Percentiles rank a stretch among this genome's conserved stretches.
Evolutionary conservation across 768 basidiomycete species (phyloP).

Genomic region (Dentipellis fragilis): DNA sequence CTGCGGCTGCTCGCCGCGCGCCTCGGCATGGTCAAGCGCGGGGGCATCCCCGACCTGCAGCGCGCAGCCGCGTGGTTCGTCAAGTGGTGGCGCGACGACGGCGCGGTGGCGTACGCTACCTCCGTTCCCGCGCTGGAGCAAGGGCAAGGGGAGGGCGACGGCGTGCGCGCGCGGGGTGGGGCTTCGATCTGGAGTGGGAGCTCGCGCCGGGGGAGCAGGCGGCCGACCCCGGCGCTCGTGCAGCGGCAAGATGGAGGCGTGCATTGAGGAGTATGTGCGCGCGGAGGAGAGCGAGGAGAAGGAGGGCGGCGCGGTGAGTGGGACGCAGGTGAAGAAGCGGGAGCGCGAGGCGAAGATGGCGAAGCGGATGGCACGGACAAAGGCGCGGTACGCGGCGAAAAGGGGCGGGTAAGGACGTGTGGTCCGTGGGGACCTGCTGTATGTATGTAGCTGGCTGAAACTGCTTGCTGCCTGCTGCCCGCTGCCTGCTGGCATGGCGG

Average conservation of each 20-base stretch:
- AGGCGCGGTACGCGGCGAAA: constrained; percentile 16
- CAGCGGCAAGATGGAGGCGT: constrained; percentile 63
- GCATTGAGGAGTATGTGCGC: constrained; percentile 47
- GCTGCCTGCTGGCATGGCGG: too few species aligned
- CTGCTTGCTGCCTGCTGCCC: too few species aligned
- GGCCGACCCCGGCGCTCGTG: constrained; percentile 23
- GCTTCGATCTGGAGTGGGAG: constrained; percentile 75
- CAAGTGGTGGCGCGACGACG: constrained; percentile 78
- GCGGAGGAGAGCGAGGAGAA: constrained; percentile 37
- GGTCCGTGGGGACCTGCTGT: background rate
- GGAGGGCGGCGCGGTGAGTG: constrained; percentile 49
- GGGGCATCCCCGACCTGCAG: constrained; percentile 58
- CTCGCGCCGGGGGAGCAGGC: constrained; percentile 13
- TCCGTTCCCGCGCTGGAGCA: constrained; percentile 20
- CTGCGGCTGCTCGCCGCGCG: constrained; percentile 59
- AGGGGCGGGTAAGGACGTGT: background rate
- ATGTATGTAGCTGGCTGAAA: too few species aligned
- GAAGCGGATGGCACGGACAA: constrained; percentile 25
- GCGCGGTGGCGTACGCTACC: constrained; percentile 45
- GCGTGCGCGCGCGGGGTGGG: constrained; percentile 53
- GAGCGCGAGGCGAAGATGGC: constrained; percentile 30
- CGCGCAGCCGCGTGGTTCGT: constrained; percentile 79
- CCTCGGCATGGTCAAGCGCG: constrained; percentile 75
- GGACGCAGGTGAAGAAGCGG: constrained; percentile 63
- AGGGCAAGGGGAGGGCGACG: too few species aligned